phyloP scores from a whole-genome alignment of 257 asterid species.

The Salvia rosmarinus region DNA sequence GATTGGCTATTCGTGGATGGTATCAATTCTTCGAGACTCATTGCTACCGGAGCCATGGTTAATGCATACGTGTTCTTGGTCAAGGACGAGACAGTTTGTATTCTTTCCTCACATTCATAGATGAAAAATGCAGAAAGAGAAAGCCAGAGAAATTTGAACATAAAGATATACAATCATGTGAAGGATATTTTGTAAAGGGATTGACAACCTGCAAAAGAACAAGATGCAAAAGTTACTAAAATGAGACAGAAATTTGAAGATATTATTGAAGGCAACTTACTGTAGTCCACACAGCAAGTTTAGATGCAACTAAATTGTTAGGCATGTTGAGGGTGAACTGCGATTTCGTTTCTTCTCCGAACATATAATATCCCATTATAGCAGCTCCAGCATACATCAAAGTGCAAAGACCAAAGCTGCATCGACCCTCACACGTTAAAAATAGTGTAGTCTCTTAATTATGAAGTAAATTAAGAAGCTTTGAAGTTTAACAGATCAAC shows the following conservation, averaged over 20 bases:
- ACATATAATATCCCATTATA: conserved; percentile 75
- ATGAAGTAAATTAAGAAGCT: neutral
- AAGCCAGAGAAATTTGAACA: neutral
- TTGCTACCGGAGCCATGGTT: conserved; percentile 87
- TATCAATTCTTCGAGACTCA: conserved; percentile 90
- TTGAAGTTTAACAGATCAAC: no score
- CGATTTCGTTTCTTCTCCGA: conserved; percentile 74
- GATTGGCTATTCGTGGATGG: conserved; percentile 59
- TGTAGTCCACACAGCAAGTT: conserved; percentile 93
- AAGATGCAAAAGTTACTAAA: conserved; percentile 31
- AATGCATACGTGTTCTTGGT: conserved; percentile 69
- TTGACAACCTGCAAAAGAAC: conserved; percentile 76
- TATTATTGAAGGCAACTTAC: conserved; percentile 40
- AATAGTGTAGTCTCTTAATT: neutral
- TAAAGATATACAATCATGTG: conserved; percentile 8
- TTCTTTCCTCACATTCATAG: neutral
- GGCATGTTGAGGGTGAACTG: conserved; percentile 98
- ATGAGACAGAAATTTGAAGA: neutral
- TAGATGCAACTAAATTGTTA: conserved; percentile 67
- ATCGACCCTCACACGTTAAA: neutral
- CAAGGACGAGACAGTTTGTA: conserved; percentile 41
- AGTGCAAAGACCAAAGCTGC: conserved; percentile 85
- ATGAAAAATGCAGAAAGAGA: neutral
- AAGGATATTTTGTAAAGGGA: conserved; percentile 98
- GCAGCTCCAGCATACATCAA: conserved; percentile 79